Percentiles rank a stretch among this genome's conserved stretches.
These are phyloP conservation scores for Candida tetrigidarum DNA, from an alignment of 1,139 yeast genomes.

Conservation along the genomic window DNA sequence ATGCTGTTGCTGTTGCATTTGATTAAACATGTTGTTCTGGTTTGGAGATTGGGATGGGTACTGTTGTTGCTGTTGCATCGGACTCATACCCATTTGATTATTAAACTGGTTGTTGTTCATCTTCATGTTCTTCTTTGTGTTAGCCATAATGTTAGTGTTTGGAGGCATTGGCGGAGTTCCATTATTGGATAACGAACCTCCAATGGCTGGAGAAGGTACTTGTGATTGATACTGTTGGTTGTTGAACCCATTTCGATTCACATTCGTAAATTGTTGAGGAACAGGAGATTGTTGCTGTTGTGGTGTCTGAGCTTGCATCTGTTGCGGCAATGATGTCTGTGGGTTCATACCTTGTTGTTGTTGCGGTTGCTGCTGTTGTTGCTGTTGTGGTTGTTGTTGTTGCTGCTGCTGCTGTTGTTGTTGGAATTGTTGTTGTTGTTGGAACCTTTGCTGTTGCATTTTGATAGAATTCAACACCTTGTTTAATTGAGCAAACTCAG, in stretches of 20 bases:
- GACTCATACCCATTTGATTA: constrained; percentile 12
- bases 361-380: constrained; percentile 13
- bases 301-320: constrained; percentile 9
- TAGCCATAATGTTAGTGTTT: constrained; percentile 15
- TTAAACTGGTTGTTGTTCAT: constrained; percentile 12
- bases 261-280: constrained; percentile 13
- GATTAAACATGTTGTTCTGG: constrained; percentile 10
- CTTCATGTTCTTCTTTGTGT: constrained; percentile 11
- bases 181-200: constrained; percentile 13
- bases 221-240: constrained; percentile 11
- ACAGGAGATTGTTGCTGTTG: constrained; percentile 18
- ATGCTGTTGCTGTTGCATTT: constrained; percentile 6
- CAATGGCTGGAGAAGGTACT: constrained; percentile 16
- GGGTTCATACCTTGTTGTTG: constrained; percentile 7
- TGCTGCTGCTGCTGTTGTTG: constrained; percentile 19
- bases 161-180: constrained; percentile 18
- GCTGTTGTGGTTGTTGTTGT: constrained; percentile 17
- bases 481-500: constrained; percentile 63
- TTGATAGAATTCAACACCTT: constrained; percentile 59
- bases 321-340: constrained; percentile 10
- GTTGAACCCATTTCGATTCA: constrained; percentile 9
- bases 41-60: constrained; percentile 7
- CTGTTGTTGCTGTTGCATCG: constrained; percentile 15
- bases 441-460: constrained; percentile 28
- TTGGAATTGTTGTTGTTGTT: constrained; percentile 20